Evolutionary conservation across 768 basidiomycete genomes (phyloP), one percentile per base, ranked within the genome.

Genomic region (Collybia nuda): DNA sequence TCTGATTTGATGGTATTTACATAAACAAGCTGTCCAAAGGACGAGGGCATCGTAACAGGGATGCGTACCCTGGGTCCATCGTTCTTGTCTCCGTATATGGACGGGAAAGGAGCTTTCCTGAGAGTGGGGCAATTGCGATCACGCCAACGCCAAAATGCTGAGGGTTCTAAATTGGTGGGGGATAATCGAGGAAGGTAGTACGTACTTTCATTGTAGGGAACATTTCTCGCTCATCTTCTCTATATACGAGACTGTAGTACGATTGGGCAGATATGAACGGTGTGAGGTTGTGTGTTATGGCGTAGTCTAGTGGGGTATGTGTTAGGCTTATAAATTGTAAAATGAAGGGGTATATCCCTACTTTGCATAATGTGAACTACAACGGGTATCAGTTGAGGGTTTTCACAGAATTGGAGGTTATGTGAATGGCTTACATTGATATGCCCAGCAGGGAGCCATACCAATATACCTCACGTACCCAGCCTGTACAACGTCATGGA

Each of bases 221-320:
- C 76, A 81, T 79, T 55, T 81, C 79, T 2, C 79, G 67, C 57
- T 81, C 82, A 57, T 86, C 84, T 60, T 86, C 84, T 17, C 84
- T 67, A 56, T 86, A 85, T 12, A 80, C 59, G 11, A 82, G 62
- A 51, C 68, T 80, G 61, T 85, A 47, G 24, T 47, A n/a, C 14
- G 32, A 37, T 39, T 47, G 84, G 82, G 85, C 82, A 1, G 79
- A 80, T 63, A 85, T 81, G 62, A 86, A 85, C 1, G 76, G 77
- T 0, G 79, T 79, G 2, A 80, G 64, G 3, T 74, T 72, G 59
- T 85, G 77, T 36, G 70, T 63, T 53, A 83, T 76, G 0, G 82
- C 82, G 56, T 84, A 83, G 62, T 80, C 81, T 83, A 50, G 18
- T 28, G 15, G 14, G 38, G 29, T 21, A 22, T 22, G 37, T 39